Percentiles rank a stretch among this genome's conserved stretches.
These are phyloP conservation scores for Centrapalus pauciflorus DNA, from an alignment of 129 eudicot species.

Conservation along the genomic window DNA sequence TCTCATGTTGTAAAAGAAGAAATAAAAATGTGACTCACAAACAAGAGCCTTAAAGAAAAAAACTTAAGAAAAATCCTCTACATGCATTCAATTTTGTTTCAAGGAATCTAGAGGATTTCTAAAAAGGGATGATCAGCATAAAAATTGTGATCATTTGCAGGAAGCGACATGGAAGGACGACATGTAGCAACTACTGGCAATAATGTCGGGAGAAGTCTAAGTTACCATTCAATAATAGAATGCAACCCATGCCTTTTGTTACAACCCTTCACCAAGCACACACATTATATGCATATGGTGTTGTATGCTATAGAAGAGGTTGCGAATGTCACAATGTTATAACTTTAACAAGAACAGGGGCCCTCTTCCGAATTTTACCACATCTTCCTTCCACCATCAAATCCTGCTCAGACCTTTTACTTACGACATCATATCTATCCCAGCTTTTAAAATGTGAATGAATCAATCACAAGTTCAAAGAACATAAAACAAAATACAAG, in stretches of 20 bases:
- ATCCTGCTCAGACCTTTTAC: slow-evolving; percentile 97
- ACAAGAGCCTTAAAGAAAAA: not conserved
- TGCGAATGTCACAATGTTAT: slow-evolving; percentile 78
- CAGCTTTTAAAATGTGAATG: not conserved
- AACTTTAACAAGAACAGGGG: slow-evolving; percentile 80
- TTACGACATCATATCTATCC: slow-evolving; percentile 76
- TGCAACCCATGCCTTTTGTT: slow-evolving; percentile 86
- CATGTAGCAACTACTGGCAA: slow-evolving; percentile 6
- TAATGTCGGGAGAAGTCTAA: slow-evolving; percentile 81
- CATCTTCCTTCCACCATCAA: slow-evolving; percentile 29
- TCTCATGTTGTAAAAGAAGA: not conserved
- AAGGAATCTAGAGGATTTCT: not conserved
- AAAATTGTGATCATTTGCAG: slow-evolving; percentile 61
- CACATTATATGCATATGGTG: slow-evolving; percentile 23
- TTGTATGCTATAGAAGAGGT: slow-evolving; percentile 70
- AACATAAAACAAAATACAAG: no score
- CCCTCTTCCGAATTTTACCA: slow-evolving; percentile 52
- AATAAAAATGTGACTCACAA: no score
- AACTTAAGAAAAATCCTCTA: not conserved
- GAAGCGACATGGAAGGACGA: slow-evolving; percentile 26
- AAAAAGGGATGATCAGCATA: slow-evolving; percentile 52
- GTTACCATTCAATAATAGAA: slow-evolving; percentile 85
- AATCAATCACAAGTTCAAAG: not conserved
- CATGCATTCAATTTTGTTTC: not conserved
- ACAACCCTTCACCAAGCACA: slow-evolving; percentile 68